These are phyloP conservation scores for Xylariaceae sp. DNA, from an alignment of 2,329 filamentous ascomycete species.

Conservation along the genomic window DNA sequence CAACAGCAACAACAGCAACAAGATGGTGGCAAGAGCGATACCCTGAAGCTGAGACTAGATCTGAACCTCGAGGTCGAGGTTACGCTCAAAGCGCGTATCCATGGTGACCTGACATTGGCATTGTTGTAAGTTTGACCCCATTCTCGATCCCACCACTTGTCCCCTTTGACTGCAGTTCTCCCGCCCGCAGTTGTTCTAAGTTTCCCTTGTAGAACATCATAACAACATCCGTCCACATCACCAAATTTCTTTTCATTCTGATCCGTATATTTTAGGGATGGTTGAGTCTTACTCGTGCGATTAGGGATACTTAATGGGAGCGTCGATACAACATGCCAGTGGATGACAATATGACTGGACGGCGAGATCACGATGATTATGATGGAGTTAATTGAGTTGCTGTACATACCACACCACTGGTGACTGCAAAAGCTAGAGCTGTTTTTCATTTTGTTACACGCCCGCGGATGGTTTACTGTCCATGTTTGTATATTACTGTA, in stretches of 20 bases:
- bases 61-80: constrained; percentile 81
- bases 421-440: too few relatives aligned
- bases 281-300: neutral
- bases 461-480: too few relatives aligned
- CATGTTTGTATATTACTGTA: too few relatives aligned
- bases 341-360: neutral
- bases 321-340: neutral
- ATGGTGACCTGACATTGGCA: constrained; percentile 74
- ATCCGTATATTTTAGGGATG: neutral
- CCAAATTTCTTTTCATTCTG: neutral
- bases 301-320: neutral
- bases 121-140: constrained; percentile 44
- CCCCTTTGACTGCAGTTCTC: neutral
- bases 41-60: constrained; percentile 69
- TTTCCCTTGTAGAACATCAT: neutral
- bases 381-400: neutral
- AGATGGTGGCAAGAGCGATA: constrained; percentile 49
- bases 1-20: constrained; percentile 7
- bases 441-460: too few relatives aligned
- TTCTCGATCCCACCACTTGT: neutral
- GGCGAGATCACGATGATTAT: neutral
- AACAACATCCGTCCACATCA: neutral
- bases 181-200: neutral
- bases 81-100: constrained; percentile 78
- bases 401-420: too few relatives aligned